Evolutionary conservation across 768 basidiomycete genomes (phyloP).

Genomic region (Suillus weaverae): DNA sequence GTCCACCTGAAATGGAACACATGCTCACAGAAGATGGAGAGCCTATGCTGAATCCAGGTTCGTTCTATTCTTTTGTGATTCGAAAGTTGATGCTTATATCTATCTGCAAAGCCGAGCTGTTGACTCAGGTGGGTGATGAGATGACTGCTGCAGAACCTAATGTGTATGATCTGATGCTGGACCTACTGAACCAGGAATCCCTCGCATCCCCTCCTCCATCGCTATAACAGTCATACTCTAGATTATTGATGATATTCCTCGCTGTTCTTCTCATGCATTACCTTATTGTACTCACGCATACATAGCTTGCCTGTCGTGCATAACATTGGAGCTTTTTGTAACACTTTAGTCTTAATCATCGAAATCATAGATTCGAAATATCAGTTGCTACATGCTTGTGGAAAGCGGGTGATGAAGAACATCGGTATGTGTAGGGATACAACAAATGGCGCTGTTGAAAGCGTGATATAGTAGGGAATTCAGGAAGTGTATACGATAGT

Average conservation of each 20-base stretch:
- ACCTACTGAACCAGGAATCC: conserved; percentile 48
- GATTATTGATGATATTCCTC: conserved; percentile 18
- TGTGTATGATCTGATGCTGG: conserved; percentile 31
- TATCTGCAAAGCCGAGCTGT: conserved; percentile 48
- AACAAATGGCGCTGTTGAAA: conserved; percentile 38
- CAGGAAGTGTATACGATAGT: neutral
- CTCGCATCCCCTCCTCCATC: conserved; percentile 68
- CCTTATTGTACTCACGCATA: conserved; percentile 23
- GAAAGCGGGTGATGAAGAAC: conserved; percentile 30
- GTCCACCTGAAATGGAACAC: conserved; percentile 49
- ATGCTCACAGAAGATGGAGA: conserved; percentile 65
- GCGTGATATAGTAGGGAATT: conserved; percentile 25
- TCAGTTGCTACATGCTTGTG: conserved; percentile 36
- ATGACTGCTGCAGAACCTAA: conserved; percentile 10
- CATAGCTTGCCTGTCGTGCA: conserved; percentile 10
- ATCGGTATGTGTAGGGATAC: conserved; percentile 26
- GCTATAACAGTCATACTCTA: conserved; percentile 33
- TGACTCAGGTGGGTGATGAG: conserved; percentile 53
- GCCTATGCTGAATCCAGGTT: conserved; percentile 69
- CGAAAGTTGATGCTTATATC: conserved; percentile 9
- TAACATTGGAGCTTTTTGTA: conserved; percentile 8
- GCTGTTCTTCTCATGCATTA: conserved; percentile 14
- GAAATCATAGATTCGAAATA: conserved; percentile 5
- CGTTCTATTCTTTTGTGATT: conserved; percentile 19
- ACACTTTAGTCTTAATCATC: conserved; percentile 4